Evolutionary conservation across 768 basidiomycete genomes (phyloP), one percentile per base, ranked within the genome.

Genomic region (Auriscalpium orientale): DNA sequence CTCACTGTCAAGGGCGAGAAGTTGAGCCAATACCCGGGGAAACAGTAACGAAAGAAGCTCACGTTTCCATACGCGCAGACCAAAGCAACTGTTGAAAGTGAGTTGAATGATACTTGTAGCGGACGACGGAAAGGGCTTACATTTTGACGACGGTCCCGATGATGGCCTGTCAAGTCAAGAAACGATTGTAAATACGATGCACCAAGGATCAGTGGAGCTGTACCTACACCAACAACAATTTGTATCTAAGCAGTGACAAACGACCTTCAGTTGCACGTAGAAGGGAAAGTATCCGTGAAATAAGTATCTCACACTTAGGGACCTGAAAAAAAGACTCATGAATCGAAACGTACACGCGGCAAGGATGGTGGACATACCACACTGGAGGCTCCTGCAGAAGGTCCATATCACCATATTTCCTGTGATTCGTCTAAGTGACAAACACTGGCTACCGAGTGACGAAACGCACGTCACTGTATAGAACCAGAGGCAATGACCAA

Each of bases 11-110:
- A 28, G 2, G 5, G 22, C 22, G 22, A 5, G 22, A 2, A 28
- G 22, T 2, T 28, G 22, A 28, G 22, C 22, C 22, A 2, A 28
- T 28, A 5, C 22, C 22, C 3, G 22, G 22, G 22, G 22, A 28
- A 5, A 28, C 2, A 28, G 22, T 2, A 28, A 28, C 22, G 22
- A 28, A 47, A 16, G 22, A 21, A 13, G 20, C 58, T 56, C 40
- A 62, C 61, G 60, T 40, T 60, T 62, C 61, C 61, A 62, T 20
- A 62, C 61, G 22, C 61, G 61, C 53, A 62, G 43, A 5, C 22
- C 61, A n/a, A 56, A 62, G 46, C 61, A 62, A 36, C 61, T 62
- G 20, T 20, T 12, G 21, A 9, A 44, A 3, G 13, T 47, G 49
- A 58, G 21, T 50, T 36, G 36, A 40, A 21, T 45, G 21, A 34